Percentiles rank a stretch among this genome's conserved stretches.
Evolutionary conservation across 202 grass and related monocot genomes (phyloP).

Genomic region (Digitaria exilis): DNA sequence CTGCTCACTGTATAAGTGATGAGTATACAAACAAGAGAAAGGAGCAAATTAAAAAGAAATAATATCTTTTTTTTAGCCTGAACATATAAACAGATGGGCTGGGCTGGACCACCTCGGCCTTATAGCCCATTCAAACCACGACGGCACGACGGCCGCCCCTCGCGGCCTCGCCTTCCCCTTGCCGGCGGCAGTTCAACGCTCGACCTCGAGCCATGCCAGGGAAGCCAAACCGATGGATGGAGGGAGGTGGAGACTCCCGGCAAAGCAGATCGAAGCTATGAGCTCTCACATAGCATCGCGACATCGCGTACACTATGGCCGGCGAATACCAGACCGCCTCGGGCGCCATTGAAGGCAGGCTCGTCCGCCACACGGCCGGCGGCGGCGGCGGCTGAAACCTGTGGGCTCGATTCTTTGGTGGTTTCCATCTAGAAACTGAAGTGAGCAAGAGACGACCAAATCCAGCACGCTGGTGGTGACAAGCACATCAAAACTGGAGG

Average conservation of each 20-base stretch:
- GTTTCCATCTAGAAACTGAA: conserved; percentile 5
- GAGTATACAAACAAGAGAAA: neutral
- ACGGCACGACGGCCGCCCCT: too few species aligned
- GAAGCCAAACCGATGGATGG: neutral
- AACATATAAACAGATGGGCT: neutral
- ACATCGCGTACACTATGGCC: neutral
- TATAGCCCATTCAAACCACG: neutral
- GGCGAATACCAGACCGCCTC: neutral
- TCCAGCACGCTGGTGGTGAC: neutral
- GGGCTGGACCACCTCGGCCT: neutral
- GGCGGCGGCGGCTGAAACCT: neutral
- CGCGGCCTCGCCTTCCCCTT: neutral
- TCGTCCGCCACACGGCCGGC: neutral
- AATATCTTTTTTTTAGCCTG: too few species aligned
- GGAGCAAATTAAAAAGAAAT: neutral
- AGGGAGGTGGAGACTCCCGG: neutral
- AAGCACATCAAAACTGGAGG: neutral
- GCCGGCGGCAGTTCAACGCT: neutral
- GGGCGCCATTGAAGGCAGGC: neutral
- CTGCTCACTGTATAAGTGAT: neutral
- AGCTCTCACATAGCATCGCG: neutral
- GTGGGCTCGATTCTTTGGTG: neutral
- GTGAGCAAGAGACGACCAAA: neutral
- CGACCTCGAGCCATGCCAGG: neutral
- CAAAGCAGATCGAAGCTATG: neutral